Percentiles rank a stretch among this genome's conserved stretches.
phyloP scores from a whole-genome alignment of 2,329 filamentous ascomycete species.

The Colletotrichum nymphaeae region DNA sequence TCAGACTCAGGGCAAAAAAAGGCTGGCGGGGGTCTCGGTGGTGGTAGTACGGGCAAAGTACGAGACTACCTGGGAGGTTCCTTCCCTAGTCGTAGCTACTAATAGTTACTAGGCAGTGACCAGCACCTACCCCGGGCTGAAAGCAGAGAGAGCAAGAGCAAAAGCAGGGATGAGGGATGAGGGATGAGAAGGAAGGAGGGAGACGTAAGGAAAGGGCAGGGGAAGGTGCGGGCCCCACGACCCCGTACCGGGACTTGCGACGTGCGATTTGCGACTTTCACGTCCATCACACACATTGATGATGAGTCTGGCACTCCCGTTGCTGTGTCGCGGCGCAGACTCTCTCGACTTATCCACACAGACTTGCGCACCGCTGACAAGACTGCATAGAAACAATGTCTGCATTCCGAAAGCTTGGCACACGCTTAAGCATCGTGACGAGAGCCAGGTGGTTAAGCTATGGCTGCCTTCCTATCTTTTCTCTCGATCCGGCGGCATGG shows the following conservation, averaged over 20 bases:
- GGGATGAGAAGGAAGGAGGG: constrained; percentile 13
- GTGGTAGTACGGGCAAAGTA: constrained; percentile 3
- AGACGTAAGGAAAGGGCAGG: constrained; percentile 10
- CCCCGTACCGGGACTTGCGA: neutral
- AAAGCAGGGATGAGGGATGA: constrained; percentile 20
- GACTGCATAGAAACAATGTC: neutral
- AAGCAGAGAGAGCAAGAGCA: constrained; percentile 3
- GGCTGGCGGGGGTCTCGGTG: constrained; percentile 11
- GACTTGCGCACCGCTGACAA: neutral
- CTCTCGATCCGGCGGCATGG: neutral
- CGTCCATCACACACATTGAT: neutral
- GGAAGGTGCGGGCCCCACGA: neutral
- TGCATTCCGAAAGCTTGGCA: neutral
- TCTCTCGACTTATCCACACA: neutral
- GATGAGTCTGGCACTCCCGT: too few relatives aligned
- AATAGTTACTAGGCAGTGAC: neutral
- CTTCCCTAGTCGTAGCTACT: neutral
- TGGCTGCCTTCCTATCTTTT: neutral
- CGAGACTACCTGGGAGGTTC: neutral
- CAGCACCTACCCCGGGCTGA: constrained; percentile 27
- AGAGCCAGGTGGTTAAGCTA: neutral
- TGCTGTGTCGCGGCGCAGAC: neutral
- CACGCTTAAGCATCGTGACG: neutral
- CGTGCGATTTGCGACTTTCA: neutral
- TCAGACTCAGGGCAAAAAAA: neutral